Base-by-base conservation (phyloP, 2,329 filamentous ascomycete genomes). In the Fusarium sp. region DNA sequence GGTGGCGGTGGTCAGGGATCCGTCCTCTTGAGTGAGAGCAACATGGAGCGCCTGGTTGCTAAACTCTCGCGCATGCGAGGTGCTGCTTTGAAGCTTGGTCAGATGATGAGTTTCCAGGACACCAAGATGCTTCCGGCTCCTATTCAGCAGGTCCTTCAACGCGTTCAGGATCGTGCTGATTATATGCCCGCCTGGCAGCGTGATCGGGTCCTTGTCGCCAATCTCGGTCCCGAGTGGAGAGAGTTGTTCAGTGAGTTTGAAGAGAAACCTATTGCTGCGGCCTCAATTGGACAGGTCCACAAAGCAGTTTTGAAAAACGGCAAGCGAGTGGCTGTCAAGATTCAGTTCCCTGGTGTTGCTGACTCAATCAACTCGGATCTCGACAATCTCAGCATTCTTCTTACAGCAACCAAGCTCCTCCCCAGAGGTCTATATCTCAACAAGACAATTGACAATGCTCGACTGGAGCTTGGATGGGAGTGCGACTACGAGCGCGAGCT, bases 31-130 rank as follows among this genome's bases (percentile, higher is more conserved):
- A 98, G 93, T 79, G 88, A 93, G 8, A 90, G 86, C 12, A 99
- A 99, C 77, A 94, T 98, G 88, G 95, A 98, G 78, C 89, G 97
- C 50, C 87, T 99, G 11, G 96, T 99, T 3, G 87, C 93, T 8
- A 98, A 97, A 80, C 87, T 99, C 5, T 98, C 95, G 5, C 92
- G 93, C 24, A 99, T 99, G 96, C 90, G 96, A 76, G 96, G 96
- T 40, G 97, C 96, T 8, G 96, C 96, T n/a, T 85, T 99, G 44
- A 99, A 99, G 83, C 83, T 99, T 27, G 97, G 96, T 1, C 96
- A 99, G 83, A 96, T 98, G 92, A 92, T 99, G 86, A 98, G 94
- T 79, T 96, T 99, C 77, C 96, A 99, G 84, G 96, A 99, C 81
- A 90, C 93, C 40, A 98, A 97, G 80, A 94, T 98, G 90, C 88